Base-by-base conservation (phyloP, 2,329 filamentous ascomycete genomes). In the Curvularia lunata region DNA sequence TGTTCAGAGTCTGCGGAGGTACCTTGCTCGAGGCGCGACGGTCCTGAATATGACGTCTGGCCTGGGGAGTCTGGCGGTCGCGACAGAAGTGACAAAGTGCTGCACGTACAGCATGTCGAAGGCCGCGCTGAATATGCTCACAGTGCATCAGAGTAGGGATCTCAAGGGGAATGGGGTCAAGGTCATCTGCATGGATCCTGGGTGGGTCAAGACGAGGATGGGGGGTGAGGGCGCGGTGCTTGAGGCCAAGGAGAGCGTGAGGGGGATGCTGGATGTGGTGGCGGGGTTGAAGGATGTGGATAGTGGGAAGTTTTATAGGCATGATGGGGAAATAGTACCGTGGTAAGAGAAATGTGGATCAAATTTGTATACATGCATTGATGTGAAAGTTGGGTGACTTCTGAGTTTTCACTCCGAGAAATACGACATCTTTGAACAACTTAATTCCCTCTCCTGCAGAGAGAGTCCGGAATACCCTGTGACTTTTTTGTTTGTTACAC, bases 141-240 rank as follows among this genome's bases (percentile, higher is more conserved):
- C 75, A 23, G 62, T 80, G 55, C 78, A 78, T 54, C 79, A 81
- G 64, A 74, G 75, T 19, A 71, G 71, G 27, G 72, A 75, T 54
- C 62, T 80, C 55, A 70, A 72, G 64, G 42, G 38, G 5, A 70
- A 63, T 7, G 64, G 64, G 0, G 49, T 64, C 0, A 71, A 70
- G 16, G 76, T 78, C 9, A 68, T 79, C 21, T 73, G 73, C 48
- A 77, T 79, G 76, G 77, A 81, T 69, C 79, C 79, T 0, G 79
- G 79, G 6, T 80, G 78, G 78, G 78, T 81, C 5, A 75, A 77
- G 73, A 81, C 78, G 21, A 73, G 77, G 58, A 77, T 81, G 73
- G 79, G 79, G 2, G 79, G 79, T 0, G 74, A 77, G 37, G 76
- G 75, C 3, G 77, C 77, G 25, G 68, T 78, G 62, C 65, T 79